Evolutionary conservation across 2,329 filamentous ascomycete genomes (phyloP).

Genomic region (Neofusicoccum sp.): DNA sequence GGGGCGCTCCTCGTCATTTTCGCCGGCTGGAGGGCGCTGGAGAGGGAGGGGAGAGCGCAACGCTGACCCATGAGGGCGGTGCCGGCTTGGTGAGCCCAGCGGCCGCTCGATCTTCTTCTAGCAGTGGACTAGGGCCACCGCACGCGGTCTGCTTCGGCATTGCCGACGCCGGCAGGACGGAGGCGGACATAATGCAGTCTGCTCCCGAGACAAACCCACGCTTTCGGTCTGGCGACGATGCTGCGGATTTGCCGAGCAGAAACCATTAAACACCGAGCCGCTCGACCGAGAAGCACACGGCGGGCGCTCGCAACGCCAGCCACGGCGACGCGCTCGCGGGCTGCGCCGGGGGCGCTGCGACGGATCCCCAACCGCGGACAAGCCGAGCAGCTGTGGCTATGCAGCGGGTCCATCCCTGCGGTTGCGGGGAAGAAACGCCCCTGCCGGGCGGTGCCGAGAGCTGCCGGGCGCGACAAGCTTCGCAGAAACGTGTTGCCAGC

Average conservation of each 20-base stretch:
- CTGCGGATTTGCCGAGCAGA: too few relatives aligned
- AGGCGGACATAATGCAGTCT: too few relatives aligned
- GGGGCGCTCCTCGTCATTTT: neutral
- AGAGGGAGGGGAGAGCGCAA: neutral
- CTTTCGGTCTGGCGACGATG: too few relatives aligned
- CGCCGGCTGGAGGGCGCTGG: neutral
- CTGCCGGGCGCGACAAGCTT: neutral
- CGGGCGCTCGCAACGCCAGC: too few relatives aligned
- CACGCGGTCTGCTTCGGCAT: too few relatives aligned
- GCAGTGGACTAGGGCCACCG: neutral
- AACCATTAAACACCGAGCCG: too few relatives aligned
- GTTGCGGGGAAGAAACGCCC: neutral
- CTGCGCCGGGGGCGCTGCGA: neutral
- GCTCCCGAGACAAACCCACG: too few relatives aligned
- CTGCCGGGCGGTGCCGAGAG: neutral
- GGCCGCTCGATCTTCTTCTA: neutral
- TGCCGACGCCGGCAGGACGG: too few relatives aligned
- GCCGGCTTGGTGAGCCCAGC: neutral
- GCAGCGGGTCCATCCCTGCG: constrained; percentile 7
- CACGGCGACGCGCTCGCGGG: too few relatives aligned
- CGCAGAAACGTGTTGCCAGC: neutral
- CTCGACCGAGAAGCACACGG: too few relatives aligned
- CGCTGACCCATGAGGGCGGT: constrained; percentile 1
- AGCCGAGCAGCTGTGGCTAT: neutral
- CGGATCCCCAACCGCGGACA: neutral